Percentiles rank a stretch among this genome's conserved stretches.
Conservation (phyloP, 495 filamentous ascomycete species). For the Sabuloglossum arenarium region DNA sequence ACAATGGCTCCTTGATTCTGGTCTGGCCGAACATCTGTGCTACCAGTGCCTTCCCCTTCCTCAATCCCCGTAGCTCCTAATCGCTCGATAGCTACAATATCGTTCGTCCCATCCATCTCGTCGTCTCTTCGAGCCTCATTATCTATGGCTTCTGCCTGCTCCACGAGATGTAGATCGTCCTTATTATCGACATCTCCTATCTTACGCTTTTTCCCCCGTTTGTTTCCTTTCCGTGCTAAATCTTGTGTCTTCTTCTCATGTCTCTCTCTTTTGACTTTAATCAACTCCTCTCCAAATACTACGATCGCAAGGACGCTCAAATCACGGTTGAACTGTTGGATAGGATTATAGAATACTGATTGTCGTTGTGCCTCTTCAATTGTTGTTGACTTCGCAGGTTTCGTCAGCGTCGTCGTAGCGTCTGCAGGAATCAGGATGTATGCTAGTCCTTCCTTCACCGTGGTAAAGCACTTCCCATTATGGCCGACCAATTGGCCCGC, state of each 20-base stretch:
- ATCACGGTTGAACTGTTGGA: slow-evolving; percentile 96
- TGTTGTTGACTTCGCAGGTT: slow-evolving; percentile 22
- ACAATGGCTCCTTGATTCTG: slow-evolving; percentile 7
- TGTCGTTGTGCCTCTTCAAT: slow-evolving; percentile 32
- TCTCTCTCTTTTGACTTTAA: slow-evolving; percentile 20
- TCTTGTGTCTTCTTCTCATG: slow-evolving; percentile 17
- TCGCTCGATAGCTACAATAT: background rate
- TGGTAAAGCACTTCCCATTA: slow-evolving; percentile 33
- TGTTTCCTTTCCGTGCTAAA: slow-evolving; percentile 16
- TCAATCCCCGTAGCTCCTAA: background rate
- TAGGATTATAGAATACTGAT: slow-evolving; percentile 93
- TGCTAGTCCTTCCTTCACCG: slow-evolving; percentile 48
- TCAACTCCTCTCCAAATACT: slow-evolving; percentile 50
- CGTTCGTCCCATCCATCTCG: background rate
- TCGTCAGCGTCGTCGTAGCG: slow-evolving; percentile 18
- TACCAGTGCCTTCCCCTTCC: background rate
- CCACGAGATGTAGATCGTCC: background rate
- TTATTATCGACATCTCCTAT: slow-evolving; percentile 27
- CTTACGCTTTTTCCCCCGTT: slow-evolving; percentile 17
- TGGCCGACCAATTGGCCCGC: slow-evolving; percentile 18
- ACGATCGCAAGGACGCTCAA: slow-evolving; percentile 80
- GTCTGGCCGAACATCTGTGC: background rate
- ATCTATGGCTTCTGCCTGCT: background rate
- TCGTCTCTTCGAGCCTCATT: slow-evolving; percentile 2
- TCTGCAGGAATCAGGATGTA: slow-evolving; percentile 39